These are phyloP conservation scores for Lumnitzera racemosa DNA, from an alignment of 345 rosid genomes.

Conservation along the genomic window DNA sequence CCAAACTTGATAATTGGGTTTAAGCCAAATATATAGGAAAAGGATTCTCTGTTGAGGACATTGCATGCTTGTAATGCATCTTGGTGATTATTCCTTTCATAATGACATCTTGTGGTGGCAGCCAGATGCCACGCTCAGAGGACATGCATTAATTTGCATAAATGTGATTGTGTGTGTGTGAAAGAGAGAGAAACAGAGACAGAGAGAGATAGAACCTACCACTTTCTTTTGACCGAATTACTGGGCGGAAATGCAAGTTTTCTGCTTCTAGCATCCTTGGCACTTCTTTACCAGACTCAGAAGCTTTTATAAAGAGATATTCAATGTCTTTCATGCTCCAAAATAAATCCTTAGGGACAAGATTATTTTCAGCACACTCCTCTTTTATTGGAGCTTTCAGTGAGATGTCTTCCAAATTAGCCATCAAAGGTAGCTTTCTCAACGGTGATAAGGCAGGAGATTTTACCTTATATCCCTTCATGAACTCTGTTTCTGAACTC, in stretches of 20 bases:
- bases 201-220: slow-evolving; percentile 20
- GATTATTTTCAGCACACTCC: slow-evolving; percentile 41
- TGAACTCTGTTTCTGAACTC: slow-evolving; percentile 43
- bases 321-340: slow-evolving; percentile 83
- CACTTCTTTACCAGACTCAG: slow-evolving; percentile 88
- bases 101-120: no score
- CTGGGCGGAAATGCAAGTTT: slow-evolving; percentile 78
- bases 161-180: no score
- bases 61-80: no score
- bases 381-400: slow-evolving; percentile 43
- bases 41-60: no score
- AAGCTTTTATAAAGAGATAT: slow-evolving; percentile 69
- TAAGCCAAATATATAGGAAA: no score
- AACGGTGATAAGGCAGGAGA: slow-evolving; percentile 74
- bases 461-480: slow-evolving; percentile 43
- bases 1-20: no score
- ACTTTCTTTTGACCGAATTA: slow-evolving; percentile 53
- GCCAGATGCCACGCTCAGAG: no score
- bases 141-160: no score
- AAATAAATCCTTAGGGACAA: slow-evolving; percentile 67
- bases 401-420: slow-evolving; percentile 20
- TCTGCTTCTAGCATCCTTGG: slow-evolving; percentile 99
- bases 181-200: neutral
- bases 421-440: slow-evolving; percentile 30
- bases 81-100: no score